These are phyloP conservation scores for Fusarium sp. DNA, from an alignment of 2,329 filamentous ascomycete species.

Conservation along the genomic window DNA sequence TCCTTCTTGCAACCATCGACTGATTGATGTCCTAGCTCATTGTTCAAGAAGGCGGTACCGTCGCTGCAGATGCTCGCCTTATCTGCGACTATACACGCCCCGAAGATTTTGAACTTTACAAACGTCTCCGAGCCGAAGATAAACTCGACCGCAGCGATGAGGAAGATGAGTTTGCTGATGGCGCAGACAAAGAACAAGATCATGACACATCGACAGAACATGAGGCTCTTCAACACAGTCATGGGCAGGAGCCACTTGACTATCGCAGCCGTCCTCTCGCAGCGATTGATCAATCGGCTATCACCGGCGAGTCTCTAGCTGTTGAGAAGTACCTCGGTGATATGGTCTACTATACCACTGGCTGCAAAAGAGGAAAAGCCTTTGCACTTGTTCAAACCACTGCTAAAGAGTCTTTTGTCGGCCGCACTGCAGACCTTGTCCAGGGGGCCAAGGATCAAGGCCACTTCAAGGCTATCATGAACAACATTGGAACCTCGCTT, in stretches of 20 bases:
- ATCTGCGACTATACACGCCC: slow-evolving; percentile 23
- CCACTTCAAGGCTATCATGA: slow-evolving; percentile 31
- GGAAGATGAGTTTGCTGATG: slow-evolving; percentile 16
- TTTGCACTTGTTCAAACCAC: slow-evolving; percentile 11
- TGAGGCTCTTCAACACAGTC: background rate
- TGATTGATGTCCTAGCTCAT: background rate
- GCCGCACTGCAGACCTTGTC: slow-evolving; percentile 23
- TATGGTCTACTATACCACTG: slow-evolving; percentile 28
- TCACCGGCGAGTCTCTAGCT: slow-evolving; percentile 23
- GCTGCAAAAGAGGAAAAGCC: slow-evolving; percentile 23
- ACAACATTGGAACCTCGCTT: slow-evolving; percentile 21
- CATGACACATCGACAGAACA: background rate
- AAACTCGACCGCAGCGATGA: slow-evolving; percentile 27
- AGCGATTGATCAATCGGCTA: slow-evolving; percentile 26
- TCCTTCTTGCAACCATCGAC: background rate
- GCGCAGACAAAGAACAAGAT: background rate
- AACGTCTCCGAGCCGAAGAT: slow-evolving; percentile 22
- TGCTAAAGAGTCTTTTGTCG: slow-evolving; percentile 23
- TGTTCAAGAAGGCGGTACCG: slow-evolving; percentile 25
- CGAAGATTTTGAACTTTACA: slow-evolving; percentile 28
- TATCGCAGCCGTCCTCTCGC: slow-evolving; percentile 18
- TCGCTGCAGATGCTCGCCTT: slow-evolving; percentile 21
- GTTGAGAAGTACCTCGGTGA: slow-evolving; percentile 24
- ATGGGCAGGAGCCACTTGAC: background rate
- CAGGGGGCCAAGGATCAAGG: slow-evolving; percentile 31